These are phyloP conservation scores for Talaromyces thailandensis DNA, from an alignment of 495 filamentous ascomycete genomes.

Conservation along the genomic window DNA sequence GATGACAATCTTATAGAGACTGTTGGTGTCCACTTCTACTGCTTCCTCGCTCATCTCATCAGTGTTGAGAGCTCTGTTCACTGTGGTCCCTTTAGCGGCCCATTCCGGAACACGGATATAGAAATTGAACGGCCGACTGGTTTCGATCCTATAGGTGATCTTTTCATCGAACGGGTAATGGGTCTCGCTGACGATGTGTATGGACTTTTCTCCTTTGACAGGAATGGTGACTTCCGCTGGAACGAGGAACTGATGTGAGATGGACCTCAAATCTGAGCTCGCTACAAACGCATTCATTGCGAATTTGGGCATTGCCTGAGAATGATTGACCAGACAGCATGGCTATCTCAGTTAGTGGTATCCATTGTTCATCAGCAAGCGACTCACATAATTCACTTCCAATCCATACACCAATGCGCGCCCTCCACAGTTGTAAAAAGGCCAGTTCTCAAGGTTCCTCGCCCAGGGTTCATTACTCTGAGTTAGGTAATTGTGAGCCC, in stretches of 20 bases:
- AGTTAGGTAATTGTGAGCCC: conserved; percentile 52
- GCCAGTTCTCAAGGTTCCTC: conserved; percentile 29
- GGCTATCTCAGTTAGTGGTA: conserved; percentile 24
- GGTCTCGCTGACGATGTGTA: conserved; percentile 26
- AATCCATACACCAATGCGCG: conserved; percentile 7
- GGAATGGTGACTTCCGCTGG: conserved; percentile 3
- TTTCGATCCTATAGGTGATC: conserved; percentile 37
- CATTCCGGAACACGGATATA: conserved; percentile 42
- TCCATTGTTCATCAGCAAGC: conserved; percentile 16
- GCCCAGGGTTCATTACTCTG: conserved; percentile 48
- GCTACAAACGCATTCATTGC: conserved; percentile 15
- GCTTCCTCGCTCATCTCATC: conserved; percentile 8
- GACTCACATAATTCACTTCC: conserved; percentile 6
- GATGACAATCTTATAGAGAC: neutral
- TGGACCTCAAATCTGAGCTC: conserved; percentile 2
- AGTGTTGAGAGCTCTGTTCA: conserved; percentile 11
- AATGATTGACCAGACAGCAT: conserved; percentile 58
- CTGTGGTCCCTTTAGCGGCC: conserved; percentile 18
- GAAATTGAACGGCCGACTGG: conserved; percentile 30
- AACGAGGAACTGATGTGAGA: conserved; percentile 5
- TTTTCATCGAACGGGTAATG: conserved; percentile 44
- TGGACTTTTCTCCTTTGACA: neutral
- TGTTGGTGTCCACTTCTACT: neutral
- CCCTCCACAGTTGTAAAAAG: conserved; percentile 34
- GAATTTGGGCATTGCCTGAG: conserved; percentile 53